Evolutionary conservation across 2,329 filamentous ascomycete species (phyloP).

Genomic region (Cordyceps cicadae): DNA sequence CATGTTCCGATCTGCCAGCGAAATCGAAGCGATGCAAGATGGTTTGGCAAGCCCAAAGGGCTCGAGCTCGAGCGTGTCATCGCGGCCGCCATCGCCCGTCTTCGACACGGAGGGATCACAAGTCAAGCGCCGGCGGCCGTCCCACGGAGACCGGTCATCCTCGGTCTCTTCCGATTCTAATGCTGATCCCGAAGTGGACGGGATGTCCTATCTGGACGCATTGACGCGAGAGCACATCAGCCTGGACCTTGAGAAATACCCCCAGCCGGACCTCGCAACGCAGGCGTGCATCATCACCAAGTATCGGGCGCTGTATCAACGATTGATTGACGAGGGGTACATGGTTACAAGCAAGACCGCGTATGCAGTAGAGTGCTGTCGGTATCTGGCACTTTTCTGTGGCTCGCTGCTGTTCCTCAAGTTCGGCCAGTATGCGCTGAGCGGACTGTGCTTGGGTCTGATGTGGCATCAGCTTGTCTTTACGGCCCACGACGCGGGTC

Average conservation of each 20-base stretch:
- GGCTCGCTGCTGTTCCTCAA: slow-evolving; percentile 54
- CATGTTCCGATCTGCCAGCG: slow-evolving; percentile 48
- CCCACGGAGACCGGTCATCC: slow-evolving; percentile 26
- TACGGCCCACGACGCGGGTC: slow-evolving; percentile 86
- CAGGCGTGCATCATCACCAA: slow-evolving; percentile 71
- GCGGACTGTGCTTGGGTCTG: slow-evolving; percentile 67
- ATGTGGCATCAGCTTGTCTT: slow-evolving; percentile 96
- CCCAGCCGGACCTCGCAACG: slow-evolving; percentile 60
- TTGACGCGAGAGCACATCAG: slow-evolving; percentile 67
- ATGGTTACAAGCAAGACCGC: slow-evolving; percentile 78
- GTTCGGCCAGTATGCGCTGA: slow-evolving; percentile 58
- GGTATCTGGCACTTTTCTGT: slow-evolving; percentile 59
- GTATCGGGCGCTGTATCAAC: slow-evolving; percentile 69
- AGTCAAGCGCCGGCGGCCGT: slow-evolving; percentile 23
- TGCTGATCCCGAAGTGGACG: slow-evolving; percentile 39
- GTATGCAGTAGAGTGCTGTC: slow-evolving; percentile 65
- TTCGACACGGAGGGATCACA: slow-evolving; percentile 33
- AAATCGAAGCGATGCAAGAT: slow-evolving; percentile 19
- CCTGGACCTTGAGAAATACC: slow-evolving; percentile 69
- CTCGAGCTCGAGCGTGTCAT: slow-evolving; percentile 38
- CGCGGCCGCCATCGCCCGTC: slow-evolving; percentile 41
- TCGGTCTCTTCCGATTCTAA: slow-evolving; percentile 55
- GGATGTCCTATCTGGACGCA: slow-evolving; percentile 60
- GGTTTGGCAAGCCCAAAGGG: slow-evolving; percentile 16
- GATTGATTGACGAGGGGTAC: slow-evolving; percentile 64